Evolutionary conservation across 306 rosid genomes (phyloP), one percentile per base, ranked within the genome.

Genomic region (Ammopiptanthus mongolicus): DNA sequence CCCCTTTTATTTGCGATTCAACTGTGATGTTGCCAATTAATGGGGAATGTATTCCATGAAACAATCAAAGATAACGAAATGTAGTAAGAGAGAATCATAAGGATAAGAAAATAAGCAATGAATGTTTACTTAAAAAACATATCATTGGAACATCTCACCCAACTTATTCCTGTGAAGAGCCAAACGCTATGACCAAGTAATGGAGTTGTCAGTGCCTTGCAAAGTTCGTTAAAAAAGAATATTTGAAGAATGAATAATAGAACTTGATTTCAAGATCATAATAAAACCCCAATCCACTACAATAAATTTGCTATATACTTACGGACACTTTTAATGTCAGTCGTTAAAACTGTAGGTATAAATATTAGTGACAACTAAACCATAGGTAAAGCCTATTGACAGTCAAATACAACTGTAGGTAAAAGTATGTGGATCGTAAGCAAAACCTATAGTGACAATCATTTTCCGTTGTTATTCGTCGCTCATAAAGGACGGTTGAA

Each of bases 111-210:
- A 58, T 15, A 37, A 41, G 57, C 14, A 42, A 47, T 6, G 55
- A 33, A 48, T 51, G 65, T 61, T 76, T 65, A 76, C 77, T 79
- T 59, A 52, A 52, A 68, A 11, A 59, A 29, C 9, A 53, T 60
- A 76, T 77, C 53, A 71, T 8, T 80, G 11, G 75, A 72, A 53
- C 87, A 77, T 76, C 15, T 84, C 80, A 67, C 80, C 87, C 83
- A 84, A 77, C 79, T 77, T 84, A 59, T 84, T 71, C 22, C 63
- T 84, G 82, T 84, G 80, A 53, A 66, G 85, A 67, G 87, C 87
- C 80, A 84, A 73, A 67, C 70, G 76, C 87, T 84, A 84, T 31
- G 65, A 77, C 34, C 62, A 77, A 63, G 65, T 23, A 33, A 48
- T 39, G 56, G 33, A 71, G 29, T 31, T 59, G 77, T 84, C 48